Evolutionary conservation across 192 early-diverging fungal species (phyloP).

Genomic region (Rhizophagus prolifer): DNA sequence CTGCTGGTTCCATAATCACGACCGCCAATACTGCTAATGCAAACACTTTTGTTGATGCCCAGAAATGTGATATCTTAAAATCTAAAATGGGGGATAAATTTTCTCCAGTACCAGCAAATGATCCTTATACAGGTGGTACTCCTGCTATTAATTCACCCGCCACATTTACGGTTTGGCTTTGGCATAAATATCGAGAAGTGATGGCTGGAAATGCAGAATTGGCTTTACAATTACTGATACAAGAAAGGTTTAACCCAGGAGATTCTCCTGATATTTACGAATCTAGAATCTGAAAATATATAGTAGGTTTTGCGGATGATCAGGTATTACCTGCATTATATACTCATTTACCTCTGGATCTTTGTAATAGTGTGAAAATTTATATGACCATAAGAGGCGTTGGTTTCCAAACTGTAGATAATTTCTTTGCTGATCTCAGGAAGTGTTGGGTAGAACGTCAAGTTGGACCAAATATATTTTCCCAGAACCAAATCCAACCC

Average conservation of each 20-base stretch:
- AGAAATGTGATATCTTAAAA: conserved; percentile 7
- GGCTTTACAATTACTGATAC: no score
- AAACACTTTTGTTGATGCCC: neutral
- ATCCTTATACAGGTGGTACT: neutral
- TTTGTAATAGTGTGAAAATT: neutral
- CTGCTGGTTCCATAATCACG: neutral
- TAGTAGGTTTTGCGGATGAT: neutral
- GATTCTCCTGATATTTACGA: no score
- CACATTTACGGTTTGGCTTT: neutral
- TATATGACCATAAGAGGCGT: no score
- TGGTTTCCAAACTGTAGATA: no score
- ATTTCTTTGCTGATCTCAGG: neutral
- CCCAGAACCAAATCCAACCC: neutral
- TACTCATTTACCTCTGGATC: no score
- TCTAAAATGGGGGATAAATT: neutral
- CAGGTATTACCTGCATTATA: no score
- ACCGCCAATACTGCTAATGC: neutral
- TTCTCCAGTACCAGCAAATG: conserved; percentile 6
- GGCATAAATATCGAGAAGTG: neutral
- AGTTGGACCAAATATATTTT: neutral
- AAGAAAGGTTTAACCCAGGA: no score
- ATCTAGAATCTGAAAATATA: neutral
- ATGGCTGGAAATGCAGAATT: neutral
- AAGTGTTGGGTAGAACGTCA: neutral
- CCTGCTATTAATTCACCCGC: conserved; percentile 1